Evolutionary conservation across 768 basidiomycete species (phyloP), one percentile per base, ranked within the genome.

Genomic region (Boletus patriciae): DNA sequence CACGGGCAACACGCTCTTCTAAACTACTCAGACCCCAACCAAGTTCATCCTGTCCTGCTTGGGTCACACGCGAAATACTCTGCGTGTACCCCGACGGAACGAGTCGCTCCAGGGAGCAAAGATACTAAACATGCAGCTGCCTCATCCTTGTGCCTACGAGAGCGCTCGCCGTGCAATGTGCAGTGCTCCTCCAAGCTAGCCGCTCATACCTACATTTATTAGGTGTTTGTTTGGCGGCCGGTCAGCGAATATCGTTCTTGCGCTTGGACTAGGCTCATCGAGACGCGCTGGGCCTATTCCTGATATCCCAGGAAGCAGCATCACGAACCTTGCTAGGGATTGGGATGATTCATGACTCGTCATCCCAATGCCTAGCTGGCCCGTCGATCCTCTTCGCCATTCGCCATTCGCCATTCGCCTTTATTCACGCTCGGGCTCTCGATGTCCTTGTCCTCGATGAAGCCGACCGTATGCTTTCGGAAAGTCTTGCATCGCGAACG

Each of bases 351-450:
- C 25, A 4, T 25, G 25, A 25, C 25, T 25, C 25, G 81, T 98
- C 51, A 93, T 99, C 64, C 96, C 95, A 21, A 98, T 97, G 1
- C 97, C 97, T 4, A 97, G 97, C 63, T 92, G 97, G 65, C 80
- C 98, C 33, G 98, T 99, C 66, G 97, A 99, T 73, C 97, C 98
- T 70, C 84, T 98, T 48, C 92, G n/a, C n/a, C n/a, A n/a, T n/a
- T 87, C 66, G 98, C n/a, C n/a, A n/a, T n/a, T n/a, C n/a, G n/a
- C n/a, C n/a, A 98, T 69, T 95, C 96, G 1, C 92, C 90, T 10
- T 85, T 90, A 11, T 98, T 98, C 76, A 86, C 88, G 10, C 82
- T 99, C 36, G 94, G 96, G 86, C 90, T 0, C 81, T 98, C 37
- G 97, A 98, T 67, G 84, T 98, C 50, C 79, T 98, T 42, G 90